Evolutionary conservation across 176 grass and related monocot species (phyloP).

Genomic region (Carex kokanica): DNA sequence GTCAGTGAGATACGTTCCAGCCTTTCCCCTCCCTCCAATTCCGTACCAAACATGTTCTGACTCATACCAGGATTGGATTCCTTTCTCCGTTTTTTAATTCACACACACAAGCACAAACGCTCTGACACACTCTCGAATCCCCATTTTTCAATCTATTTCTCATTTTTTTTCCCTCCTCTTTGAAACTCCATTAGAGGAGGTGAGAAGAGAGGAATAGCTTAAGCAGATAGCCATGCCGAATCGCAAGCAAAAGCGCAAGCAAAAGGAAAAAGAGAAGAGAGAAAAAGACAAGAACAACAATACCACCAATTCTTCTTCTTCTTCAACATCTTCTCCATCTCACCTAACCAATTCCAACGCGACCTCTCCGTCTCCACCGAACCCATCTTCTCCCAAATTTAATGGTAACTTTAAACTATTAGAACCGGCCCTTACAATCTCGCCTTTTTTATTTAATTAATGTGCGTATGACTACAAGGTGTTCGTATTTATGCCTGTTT

Average conservation of each 20-base stretch:
- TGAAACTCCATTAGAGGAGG: conserved; percentile 28
- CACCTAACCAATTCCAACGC: background rate
- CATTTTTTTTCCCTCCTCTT: background rate
- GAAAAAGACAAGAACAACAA: background rate
- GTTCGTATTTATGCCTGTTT: conserved; percentile 21
- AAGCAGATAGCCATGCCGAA: conserved; percentile 1
- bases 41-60: conserved; percentile 1
- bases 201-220: conserved; percentile 21
- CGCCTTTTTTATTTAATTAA: background rate
- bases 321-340: conserved; percentile 3
- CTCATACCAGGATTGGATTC: conserved; percentile 24
- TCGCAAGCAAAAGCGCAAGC: conserved; percentile 20
- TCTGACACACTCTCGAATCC: conserved; percentile 2
- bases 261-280: conserved; percentile 26
- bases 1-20: background rate
- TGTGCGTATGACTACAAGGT: conserved; percentile 9
- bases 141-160: conserved; percentile 13
- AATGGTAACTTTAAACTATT: conserved; percentile 16
- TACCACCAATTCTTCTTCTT: conserved; percentile 4
- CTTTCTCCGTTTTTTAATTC: conserved; percentile 13
- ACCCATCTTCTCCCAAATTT: conserved; percentile 25
- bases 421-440: background rate
- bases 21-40: background rate
- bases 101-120: conserved; percentile 14
- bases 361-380: conserved; percentile 23